A percentile compares a stretch with the other conserved stretches of the same genome.
phyloP scores from a whole-genome alignment of 78 protist genomes.

The slime mould (Dictyostelium discoideum) region dicty_2.7 NC_007088.5:1517001-1517500 shows the following conservation, averaged over 20 bases:
- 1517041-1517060: constrained; percentile 50
- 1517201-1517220: constrained; percentile 68
- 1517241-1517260: constrained; percentile 83
- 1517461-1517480: neutral
- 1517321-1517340: constrained; percentile 37
- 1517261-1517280: constrained; percentile 26
- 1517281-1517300: neutral
- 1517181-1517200: constrained; percentile 58
- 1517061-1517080: constrained; percentile 79
- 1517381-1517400: constrained; percentile 40
- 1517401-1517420: constrained; percentile 46
- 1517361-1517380: constrained; percentile 38
- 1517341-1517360: constrained; percentile 52
- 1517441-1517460: neutral
- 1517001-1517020: too few species aligned
- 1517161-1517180: neutral
- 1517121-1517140: constrained; percentile 54
- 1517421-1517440: neutral
- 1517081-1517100: constrained; percentile 39
- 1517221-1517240: constrained; percentile 76
- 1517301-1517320: constrained; percentile 67
- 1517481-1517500: neutral
- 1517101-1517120: constrained; percentile 30
- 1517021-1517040: neutral
- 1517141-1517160: constrained; percentile 48